A percentile compares a stretch with the other conserved stretches of the same genome.
Conservation (phyloP, 495 filamentous ascomycete species). For the Penicillium desertorum region DNA sequence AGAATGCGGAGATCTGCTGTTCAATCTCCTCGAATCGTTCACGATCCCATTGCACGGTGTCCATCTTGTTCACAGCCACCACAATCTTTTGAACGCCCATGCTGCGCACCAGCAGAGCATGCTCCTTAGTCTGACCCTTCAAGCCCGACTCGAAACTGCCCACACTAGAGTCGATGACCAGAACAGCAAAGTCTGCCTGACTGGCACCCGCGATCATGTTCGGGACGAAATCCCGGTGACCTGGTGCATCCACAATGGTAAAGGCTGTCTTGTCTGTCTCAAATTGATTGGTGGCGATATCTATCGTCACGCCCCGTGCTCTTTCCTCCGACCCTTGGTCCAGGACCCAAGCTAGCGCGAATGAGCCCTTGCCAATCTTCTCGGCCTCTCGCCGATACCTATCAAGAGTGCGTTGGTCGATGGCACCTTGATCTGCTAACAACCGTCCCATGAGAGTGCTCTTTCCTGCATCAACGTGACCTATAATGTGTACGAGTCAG, state of each 20-base stretch:
- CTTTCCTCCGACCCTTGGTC: conserved; percentile 89
- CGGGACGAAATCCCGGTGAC: conserved; percentile 92
- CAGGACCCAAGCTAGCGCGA: conserved; percentile 93
- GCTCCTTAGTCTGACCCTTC: conserved; percentile 92
- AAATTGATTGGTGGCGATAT: conserved; percentile 92
- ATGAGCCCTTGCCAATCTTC: conserved; percentile 89
- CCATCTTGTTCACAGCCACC: conserved; percentile 93
- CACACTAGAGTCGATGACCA: conserved; percentile 85
- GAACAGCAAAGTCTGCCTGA: conserved; percentile 92
- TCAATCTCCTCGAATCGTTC: conserved; percentile 81
- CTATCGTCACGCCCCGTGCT: conserved; percentile 89
- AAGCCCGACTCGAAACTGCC: conserved; percentile 92
- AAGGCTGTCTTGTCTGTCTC: conserved; percentile 82
- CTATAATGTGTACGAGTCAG: conserved; percentile 41
- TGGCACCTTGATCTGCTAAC: conserved; percentile 82
- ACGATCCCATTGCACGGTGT: conserved; percentile 76
- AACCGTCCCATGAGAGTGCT: conserved; percentile 96
- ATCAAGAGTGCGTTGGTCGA: conserved; percentile 83
- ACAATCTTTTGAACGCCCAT: conserved; percentile 88
- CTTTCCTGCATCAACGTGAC: conserved; percentile 96
- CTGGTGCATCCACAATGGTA: conserved; percentile 93
- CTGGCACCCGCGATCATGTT: conserved; percentile 98
- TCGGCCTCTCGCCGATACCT: conserved; percentile 86
- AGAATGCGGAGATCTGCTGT: conserved; percentile 78
- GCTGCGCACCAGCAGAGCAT: conserved; percentile 83